phyloP scores from a whole-genome alignment of 495 filamentous ascomycete genomes.

The Tuber umbilicatum region DNA sequence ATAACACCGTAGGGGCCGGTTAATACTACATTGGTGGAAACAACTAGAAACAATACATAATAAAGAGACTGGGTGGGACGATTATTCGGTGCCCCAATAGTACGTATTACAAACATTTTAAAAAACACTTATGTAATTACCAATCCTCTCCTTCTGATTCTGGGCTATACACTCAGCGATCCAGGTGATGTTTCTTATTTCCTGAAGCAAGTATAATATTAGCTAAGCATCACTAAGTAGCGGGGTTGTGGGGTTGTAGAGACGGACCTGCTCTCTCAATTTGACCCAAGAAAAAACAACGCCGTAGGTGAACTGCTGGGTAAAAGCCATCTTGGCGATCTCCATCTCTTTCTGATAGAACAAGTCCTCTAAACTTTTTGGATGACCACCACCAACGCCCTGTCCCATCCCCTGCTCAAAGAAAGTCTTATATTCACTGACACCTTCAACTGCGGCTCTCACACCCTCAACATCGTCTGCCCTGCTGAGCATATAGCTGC shows the following conservation, averaged over 20 bases:
- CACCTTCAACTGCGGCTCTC: constrained; percentile 81
- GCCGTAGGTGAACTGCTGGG: constrained; percentile 88
- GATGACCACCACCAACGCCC: constrained; percentile 60
- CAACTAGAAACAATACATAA: neutral
- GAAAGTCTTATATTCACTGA: constrained; percentile 84
- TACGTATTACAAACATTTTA: constrained; percentile 41
- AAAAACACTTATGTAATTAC: constrained; percentile 97
- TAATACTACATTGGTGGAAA: neutral
- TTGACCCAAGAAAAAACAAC: constrained; percentile 98
- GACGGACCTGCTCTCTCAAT: constrained; percentile 84
- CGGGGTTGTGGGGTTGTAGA: neutral
- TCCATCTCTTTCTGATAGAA: constrained; percentile 99
- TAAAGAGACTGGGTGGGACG: neutral
- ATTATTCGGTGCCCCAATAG: neutral
- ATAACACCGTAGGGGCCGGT: neutral
- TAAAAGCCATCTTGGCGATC: constrained; percentile 88
- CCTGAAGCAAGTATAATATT: constrained; percentile 50
- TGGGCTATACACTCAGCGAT: constrained; percentile 99
- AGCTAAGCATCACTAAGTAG: neutral
- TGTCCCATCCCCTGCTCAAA: constrained; percentile 84
- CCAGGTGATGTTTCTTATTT: constrained; percentile 99
- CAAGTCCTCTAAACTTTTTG: constrained; percentile 89
- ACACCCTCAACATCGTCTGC: constrained; percentile 95
- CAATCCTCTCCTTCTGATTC: constrained; percentile 97
- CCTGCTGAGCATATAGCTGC: constrained; percentile 86